Base-by-base conservation (phyloP, 768 basidiomycete genomes). In the Boletus rufocinnamomeus region DNA sequence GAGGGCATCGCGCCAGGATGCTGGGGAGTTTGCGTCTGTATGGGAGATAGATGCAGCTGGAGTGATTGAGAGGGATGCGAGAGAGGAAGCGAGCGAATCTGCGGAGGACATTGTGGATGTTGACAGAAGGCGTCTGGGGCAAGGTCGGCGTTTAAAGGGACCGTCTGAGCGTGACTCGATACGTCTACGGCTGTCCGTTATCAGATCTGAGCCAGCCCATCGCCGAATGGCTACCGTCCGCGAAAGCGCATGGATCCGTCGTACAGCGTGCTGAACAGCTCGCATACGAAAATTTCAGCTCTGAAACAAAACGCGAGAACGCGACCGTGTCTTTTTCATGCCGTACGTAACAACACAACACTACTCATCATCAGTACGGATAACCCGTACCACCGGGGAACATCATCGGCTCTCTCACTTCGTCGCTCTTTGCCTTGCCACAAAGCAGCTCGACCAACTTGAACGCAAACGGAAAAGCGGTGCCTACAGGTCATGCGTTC, bases 1-100 rank as follows among this genome's bases (percentile, higher is more conserved):
- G 65, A 97, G 75, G 45, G 87, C 84, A 45, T 86, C 86, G 63
- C 84, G 84, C 94, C 94, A 96, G 46, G 85, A 75, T 0, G 83
- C 80, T 2, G 89, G 92, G 46, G 89, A 90, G 56, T 78, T 83
- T 3, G 89, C 82, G 27, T 82, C 75, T 7, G 74, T 73, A 69
- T 96, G 93, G 38, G 75, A 71, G 43, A 91, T 68, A 17, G 76
- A 67, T 1, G 81, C 79, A 10, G 74, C 68, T 28, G 87, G 82
- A 28, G 79, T 72, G 69, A 91, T 85, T 3, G 82, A 80, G 47
- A 89, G 76, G 2, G 76, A 68, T 0, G 80, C 75, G 57, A 89
- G 78, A 8, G 83, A 77, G 55, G 75, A 64, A 1, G 67, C 62
- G 59, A 73, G 50, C 32, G 66, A 47, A 25, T 80, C 74, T 25